Conservation (phyloP, 1,139 yeast species). For the Diutina mesorugosa region DNA sequence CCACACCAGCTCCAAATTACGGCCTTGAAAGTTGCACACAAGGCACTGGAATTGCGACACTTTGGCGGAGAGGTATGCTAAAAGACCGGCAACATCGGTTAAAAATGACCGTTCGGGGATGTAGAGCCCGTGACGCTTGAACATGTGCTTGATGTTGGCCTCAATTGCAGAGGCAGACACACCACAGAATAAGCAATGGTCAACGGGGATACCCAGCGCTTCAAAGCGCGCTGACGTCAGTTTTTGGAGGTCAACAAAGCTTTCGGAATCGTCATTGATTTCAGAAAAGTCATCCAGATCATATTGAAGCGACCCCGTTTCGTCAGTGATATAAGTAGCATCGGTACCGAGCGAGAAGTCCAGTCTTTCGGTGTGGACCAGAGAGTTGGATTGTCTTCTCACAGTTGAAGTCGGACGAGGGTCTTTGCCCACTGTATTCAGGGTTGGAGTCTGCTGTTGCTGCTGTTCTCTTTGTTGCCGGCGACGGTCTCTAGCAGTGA, state of each 20-base stretch:
- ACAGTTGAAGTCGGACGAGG: not conserved
- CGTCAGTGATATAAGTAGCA: not conserved
- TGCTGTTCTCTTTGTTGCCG: not conserved
- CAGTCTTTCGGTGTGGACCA: not conserved
- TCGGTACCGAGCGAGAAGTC: not conserved
- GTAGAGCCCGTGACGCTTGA: slow-evolving; percentile 32
- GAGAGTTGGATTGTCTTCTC: not conserved
- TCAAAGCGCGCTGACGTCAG: not conserved
- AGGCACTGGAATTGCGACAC: slow-evolving; percentile 35
- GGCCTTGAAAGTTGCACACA: slow-evolving; percentile 41
- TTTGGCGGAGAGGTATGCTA: slow-evolving; percentile 27
- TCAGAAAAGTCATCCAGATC: not conserved
- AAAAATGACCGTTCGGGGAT: slow-evolving; percentile 35
- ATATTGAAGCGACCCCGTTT: not conserved
- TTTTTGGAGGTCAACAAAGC: not conserved
- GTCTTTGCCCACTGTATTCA: not conserved
- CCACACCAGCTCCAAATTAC: slow-evolving; percentile 33
- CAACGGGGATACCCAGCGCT: slow-evolving; percentile 12
- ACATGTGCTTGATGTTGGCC: slow-evolving; percentile 35
- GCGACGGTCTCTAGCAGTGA: slow-evolving; percentile 17
- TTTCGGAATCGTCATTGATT: not conserved
- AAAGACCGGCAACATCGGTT: slow-evolving; percentile 29
- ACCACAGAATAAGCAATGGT: slow-evolving; percentile 31
- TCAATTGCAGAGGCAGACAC: slow-evolving; percentile 25
- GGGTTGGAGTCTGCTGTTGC: not conserved